Percentiles rank a stretch among this genome's conserved stretches.
These are phyloP conservation scores for Neurospora sublineolata DNA, from an alignment of 495 filamentous ascomycete genomes.

Conservation along the genomic window DNA sequence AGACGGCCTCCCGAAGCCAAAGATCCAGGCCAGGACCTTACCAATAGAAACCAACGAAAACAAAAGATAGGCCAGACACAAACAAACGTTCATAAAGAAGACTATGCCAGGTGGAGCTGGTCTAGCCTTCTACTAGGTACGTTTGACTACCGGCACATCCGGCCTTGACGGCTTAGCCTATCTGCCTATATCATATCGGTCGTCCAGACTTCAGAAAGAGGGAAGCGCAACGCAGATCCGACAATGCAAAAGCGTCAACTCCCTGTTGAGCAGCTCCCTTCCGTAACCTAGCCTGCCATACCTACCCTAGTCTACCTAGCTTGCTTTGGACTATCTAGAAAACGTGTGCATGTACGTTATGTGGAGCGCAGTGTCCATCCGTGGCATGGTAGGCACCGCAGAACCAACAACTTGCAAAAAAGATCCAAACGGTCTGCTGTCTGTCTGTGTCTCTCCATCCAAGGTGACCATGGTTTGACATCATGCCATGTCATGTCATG, in stretches of 20 bases:
- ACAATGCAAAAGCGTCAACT: neutral
- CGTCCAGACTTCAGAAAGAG: neutral
- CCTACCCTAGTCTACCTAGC: neutral
- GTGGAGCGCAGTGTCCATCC: neutral
- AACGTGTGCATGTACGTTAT: neutral
- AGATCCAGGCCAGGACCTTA: neutral
- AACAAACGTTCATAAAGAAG: neutral
- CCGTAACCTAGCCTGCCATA: neutral
- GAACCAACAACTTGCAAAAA: neutral
- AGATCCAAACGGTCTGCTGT: neutral
- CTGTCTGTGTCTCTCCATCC: neutral
- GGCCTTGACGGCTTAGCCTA: neutral
- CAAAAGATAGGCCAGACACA: neutral
- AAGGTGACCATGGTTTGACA: neutral
- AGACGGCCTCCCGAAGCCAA: neutral
- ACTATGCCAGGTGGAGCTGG: neutral
- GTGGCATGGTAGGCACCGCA: neutral
- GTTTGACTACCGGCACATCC: neutral
- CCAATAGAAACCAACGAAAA: neutral
- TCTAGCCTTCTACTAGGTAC: neutral
- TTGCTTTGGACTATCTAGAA: neutral
- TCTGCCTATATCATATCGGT: neutral
- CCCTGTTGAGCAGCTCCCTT: neutral
- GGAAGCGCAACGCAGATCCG: neutral
- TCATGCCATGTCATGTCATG: neutral